Evolutionary conservation across 331 rosid species (phyloP).

Genomic region (Ulmus americana): DNA sequence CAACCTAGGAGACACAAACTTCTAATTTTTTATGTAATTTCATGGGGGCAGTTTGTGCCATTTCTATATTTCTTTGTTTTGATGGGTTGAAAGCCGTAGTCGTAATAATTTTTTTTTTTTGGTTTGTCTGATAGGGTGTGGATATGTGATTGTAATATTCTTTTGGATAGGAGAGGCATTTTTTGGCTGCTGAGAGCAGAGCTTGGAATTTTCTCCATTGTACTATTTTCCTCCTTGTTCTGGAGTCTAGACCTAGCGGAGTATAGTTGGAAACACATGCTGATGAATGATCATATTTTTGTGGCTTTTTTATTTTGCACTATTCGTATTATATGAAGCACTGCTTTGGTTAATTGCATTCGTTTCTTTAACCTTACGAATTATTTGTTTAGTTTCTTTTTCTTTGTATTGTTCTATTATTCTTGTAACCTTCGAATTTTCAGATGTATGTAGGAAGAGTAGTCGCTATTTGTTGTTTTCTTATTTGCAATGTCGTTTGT

Average conservation of each 20-base stretch:
- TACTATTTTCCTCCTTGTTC: constrained; percentile 29
- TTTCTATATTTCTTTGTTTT: constrained; percentile 42
- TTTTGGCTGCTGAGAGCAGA: constrained; percentile 46
- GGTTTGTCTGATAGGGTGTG: constrained; percentile 38
- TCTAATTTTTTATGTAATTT: constrained; percentile 30
- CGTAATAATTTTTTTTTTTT: constrained; percentile 38
- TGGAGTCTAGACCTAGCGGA: not conserved
- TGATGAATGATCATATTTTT: constrained; percentile 17
- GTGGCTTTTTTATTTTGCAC: not conserved
- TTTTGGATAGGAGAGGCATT: constrained; percentile 58
- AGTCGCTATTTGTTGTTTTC: no score
- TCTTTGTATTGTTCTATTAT: no score
- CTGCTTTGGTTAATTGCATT: not conserved
- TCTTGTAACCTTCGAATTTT: no score
- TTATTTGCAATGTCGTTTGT: no score
- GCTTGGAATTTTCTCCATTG: constrained; percentile 52
- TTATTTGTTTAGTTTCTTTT: not conserved
- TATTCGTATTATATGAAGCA: not conserved
- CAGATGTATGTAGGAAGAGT: no score
- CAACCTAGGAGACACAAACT: constrained; percentile 25
- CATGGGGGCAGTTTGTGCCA: constrained; percentile 31
- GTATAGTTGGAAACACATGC: constrained; percentile 19
- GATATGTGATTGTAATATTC: constrained; percentile 60
- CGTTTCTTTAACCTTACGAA: not conserved
- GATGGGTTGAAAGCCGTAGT: constrained; percentile 48